Conservation (phyloP, 2,329 filamentous ascomycete genomes). For the Diaporthe longicolla region DNA sequence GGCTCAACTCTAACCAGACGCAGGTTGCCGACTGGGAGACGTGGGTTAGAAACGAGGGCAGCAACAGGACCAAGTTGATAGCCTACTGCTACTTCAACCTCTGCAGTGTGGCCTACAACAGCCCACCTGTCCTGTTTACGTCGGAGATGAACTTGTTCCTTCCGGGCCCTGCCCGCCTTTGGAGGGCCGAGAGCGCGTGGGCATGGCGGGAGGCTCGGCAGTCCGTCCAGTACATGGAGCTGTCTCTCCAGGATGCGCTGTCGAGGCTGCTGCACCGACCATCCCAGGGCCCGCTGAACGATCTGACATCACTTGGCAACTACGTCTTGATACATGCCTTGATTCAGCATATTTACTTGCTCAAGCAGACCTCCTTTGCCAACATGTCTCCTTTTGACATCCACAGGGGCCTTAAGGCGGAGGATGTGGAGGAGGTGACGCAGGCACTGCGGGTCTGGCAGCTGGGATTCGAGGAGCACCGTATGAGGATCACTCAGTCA, state of each 20-base stretch:
- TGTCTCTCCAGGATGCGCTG: conserved; percentile 71
- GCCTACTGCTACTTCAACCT: conserved; percentile 75
- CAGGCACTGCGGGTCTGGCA: conserved; percentile 72
- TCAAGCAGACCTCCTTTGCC: conserved; percentile 72
- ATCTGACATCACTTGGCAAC: conserved; percentile 74
- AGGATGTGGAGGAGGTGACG: conserved; percentile 70
- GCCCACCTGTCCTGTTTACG: conserved; percentile 70
- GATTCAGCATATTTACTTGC: conserved; percentile 79
- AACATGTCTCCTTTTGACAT: conserved; percentile 63
- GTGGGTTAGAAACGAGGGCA: conserved; percentile 71
- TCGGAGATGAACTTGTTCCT: conserved; percentile 70
- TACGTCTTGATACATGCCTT: conserved; percentile 81
- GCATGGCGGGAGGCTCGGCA: conserved; percentile 73
- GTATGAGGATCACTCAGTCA: conserved; percentile 64
- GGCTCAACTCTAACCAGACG: conserved; percentile 63
- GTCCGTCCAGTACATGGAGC: conserved; percentile 63
- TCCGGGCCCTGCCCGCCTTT: conserved; percentile 68
- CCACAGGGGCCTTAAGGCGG: conserved; percentile 64
- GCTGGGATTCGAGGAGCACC: conserved; percentile 69
- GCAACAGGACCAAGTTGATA: conserved; percentile 71
- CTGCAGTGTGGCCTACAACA: conserved; percentile 74
- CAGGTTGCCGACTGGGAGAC: conserved; percentile 70
- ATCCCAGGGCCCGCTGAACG: conserved; percentile 62
- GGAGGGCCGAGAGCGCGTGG: conserved; percentile 70
- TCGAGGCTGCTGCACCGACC: conserved; percentile 67